Percentiles rank a stretch among this genome's conserved stretches.
phyloP scores from a whole-genome alignment of 148 eudicot genomes.

The Silene uniflora region DNA sequence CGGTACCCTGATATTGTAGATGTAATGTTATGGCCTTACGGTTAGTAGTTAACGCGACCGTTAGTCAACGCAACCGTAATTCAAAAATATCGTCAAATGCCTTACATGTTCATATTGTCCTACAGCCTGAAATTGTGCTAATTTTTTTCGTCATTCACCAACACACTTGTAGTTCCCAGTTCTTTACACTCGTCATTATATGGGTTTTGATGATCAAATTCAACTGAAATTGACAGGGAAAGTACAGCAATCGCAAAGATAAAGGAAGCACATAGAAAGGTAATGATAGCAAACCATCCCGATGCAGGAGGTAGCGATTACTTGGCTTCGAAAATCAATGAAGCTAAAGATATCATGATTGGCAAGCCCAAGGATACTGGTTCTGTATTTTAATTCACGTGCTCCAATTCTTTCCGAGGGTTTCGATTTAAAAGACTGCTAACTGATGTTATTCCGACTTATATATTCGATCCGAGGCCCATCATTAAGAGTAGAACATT shows the following conservation, averaged over 20 bases:
- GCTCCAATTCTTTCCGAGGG: not conserved
- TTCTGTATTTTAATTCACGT: not conserved
- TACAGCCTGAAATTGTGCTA: not conserved
- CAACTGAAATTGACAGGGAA: conserved; percentile 33
- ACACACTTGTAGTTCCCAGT: not conserved
- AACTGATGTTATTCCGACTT: not conserved
- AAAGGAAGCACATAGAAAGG: conserved; percentile 54
- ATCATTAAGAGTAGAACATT: not conserved
- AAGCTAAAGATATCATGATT: conserved; percentile 57
- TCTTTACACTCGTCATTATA: not conserved
- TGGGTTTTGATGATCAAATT: not conserved
- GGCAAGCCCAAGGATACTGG: conserved; percentile 40
- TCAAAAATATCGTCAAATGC: not conserved
- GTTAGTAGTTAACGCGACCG: not conserved
- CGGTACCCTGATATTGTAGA: not conserved
- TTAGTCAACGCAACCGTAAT: not conserved
- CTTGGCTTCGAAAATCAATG: conserved; percentile 58
- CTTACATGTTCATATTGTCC: not conserved
- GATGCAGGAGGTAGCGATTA: conserved; percentile 70
- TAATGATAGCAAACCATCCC: conserved; percentile 65
- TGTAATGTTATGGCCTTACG: not conserved
- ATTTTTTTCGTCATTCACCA: not conserved
- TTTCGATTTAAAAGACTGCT: not conserved
- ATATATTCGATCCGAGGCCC: not conserved
- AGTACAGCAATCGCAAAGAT: conserved; percentile 41